Base-by-base conservation (phyloP, 2,329 filamentous ascomycete species). In the Calonectria ilicicola region DNA sequence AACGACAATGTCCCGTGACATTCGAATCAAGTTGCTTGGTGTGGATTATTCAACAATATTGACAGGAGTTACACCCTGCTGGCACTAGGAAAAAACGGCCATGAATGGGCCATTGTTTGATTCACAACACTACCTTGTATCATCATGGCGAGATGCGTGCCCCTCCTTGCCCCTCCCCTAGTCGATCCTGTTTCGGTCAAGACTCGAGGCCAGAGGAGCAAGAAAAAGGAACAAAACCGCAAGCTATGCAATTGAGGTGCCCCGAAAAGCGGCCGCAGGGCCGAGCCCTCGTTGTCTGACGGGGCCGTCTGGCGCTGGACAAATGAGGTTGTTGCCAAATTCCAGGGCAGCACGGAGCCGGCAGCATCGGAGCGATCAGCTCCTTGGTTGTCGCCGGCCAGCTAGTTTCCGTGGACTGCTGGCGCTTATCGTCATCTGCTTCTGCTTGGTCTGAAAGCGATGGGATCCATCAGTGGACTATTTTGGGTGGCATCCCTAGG, bases 141-240 rank as follows among this genome's bases (percentile, higher is more conserved):
- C 44, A 65, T 65, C 69, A 64, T 67, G 27, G 46, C 26, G 23
- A 64, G 62, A 35, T 47, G 46, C 58, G 56, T 62, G 42, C 70
- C 66, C 70, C 70, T 69, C 66, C 32, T 56, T 66, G 70, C 66
- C 70, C 70, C 70, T 69, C 70, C 51, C 63, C 60, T 15, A 47
- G 51, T 46, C 58, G 26, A 66, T 47, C 63, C 68, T 67, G 29
- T 35, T 65, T 67, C 47, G 64, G 64, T 49, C 38, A 67, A 67
- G 63, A 47, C 46, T 17, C 65, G 49, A 35, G 29, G 27, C 29
- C 12, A 60, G 51, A 38, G 53, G 21, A 15, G 23, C 63, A 23
- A 27, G 35, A 40, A 67, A 67, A 58, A 42, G 65, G 49, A 70
- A 38, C 58, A 65, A 65, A 49, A 49, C 12, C 21, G 46, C 35